A percentile compares a stretch with the other conserved stretches of the same genome.
These are phyloP conservation scores for Trichoderma citrinoviride DNA, from an alignment of 2,329 filamentous ascomycete genomes.

Conservation along the genomic window DNA sequence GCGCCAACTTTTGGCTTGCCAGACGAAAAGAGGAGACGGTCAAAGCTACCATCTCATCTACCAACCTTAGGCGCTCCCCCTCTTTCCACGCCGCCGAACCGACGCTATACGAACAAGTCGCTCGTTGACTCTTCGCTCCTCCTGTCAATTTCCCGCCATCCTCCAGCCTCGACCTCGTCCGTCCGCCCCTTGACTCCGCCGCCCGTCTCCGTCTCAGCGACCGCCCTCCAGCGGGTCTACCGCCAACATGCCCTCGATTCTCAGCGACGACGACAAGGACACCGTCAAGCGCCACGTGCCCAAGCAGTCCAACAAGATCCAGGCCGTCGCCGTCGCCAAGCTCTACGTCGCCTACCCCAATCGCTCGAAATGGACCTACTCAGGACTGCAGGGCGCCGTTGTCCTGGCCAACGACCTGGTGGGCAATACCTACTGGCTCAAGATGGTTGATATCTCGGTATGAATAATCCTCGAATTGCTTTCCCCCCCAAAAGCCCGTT, in stretches of 20 bases:
- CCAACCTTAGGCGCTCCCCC: constrained; percentile 21
- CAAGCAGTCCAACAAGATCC: constrained; percentile 95
- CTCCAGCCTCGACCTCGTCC: neutral
- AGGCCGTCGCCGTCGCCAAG: constrained; percentile 87
- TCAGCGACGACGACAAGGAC: constrained; percentile 92
- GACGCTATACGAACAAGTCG: neutral
- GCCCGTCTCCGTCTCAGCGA: constrained; percentile 3
- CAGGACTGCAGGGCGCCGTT: constrained; percentile 84
- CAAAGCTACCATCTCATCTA: constrained; percentile 4
- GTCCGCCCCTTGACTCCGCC: neutral
- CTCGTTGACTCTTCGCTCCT: constrained; percentile 1
- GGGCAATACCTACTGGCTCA: constrained; percentile 95
- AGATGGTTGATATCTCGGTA: constrained; percentile 95
- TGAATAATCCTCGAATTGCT: constrained; percentile 23
- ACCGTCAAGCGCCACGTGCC: constrained; percentile 93
- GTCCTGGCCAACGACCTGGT: constrained; percentile 93
- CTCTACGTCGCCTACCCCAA: constrained; percentile 92
- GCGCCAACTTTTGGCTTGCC: constrained; percentile 18
- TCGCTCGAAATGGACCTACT: constrained; percentile 85
- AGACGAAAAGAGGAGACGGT: constrained; percentile 20
- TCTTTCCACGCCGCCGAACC: constrained; percentile 20
- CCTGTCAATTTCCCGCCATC: neutral
- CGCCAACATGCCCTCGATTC: constrained; percentile 59
- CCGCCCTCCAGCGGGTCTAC: constrained; percentile 7
- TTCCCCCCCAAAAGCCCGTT: neutral